Conservation (phyloP, 495 filamentous ascomycete species). For the Penicillium canescens region DNA sequence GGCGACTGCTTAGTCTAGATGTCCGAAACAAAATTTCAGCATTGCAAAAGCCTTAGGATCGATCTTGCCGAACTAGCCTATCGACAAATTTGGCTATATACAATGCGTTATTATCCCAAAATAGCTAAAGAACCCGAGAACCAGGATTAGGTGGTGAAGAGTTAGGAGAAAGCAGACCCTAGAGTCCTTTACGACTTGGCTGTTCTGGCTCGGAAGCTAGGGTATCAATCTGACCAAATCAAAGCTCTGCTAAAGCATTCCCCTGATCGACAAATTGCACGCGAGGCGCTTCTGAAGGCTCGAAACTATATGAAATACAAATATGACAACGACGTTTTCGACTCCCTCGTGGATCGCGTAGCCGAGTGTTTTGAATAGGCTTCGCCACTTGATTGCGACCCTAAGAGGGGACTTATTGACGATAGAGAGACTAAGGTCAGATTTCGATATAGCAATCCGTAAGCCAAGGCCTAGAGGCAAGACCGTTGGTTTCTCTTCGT, state of each 20-base stretch:
- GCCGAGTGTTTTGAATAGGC: neutral
- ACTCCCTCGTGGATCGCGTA: conserved; percentile 1
- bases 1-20: too few relatives aligned
- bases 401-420: neutral
- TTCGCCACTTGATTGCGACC: neutral
- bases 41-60: too few relatives aligned
- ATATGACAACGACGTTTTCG: neutral
- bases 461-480: neutral
- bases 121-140: too few relatives aligned
- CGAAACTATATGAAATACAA: neutral
- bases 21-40: too few relatives aligned
- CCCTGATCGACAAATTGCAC: conserved; percentile 1
- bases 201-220: neutral
- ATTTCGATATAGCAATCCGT: neutral
- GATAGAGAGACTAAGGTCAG: neutral
- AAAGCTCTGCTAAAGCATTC: neutral
- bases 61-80: too few relatives aligned
- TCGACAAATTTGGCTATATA: too few relatives aligned
- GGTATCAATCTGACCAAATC: neutral
- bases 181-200: neutral
- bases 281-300: conserved; percentile 1
- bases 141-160: too few relatives aligned
- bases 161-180: too few relatives aligned
- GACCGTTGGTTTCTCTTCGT: neutral
- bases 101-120: too few relatives aligned